Evolutionary conservation across 1,284 basidiomycete species (phyloP), one percentile per base, ranked within the genome.

Genomic region (Austroboletus novae-zelandiae): DNA sequence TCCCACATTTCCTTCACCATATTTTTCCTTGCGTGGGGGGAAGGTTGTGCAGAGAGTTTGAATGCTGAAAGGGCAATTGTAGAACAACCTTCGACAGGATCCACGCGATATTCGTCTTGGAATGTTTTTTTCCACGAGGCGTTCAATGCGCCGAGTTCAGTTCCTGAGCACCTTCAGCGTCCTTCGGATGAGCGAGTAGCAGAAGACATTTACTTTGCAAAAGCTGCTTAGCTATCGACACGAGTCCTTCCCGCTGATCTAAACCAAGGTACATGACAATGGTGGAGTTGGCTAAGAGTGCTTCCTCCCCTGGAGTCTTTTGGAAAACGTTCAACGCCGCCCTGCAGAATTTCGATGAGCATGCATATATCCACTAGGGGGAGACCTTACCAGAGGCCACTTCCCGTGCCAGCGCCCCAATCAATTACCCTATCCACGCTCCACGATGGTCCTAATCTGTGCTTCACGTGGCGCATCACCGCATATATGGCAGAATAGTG

Each of bases 1-100:
- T 90, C 78, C 94, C 94, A 97, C 78, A 96, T 89, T 59, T 91
- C 82, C 59, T 86, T 83, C 8, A 95, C 77, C 40, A 92, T 68
- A 5, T 77, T 73, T 67, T 84, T 86, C 43, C 89, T 81, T 6
- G 83, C 78, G 9, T 80, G 59, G 39, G 81, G 69, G 10, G 77
- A 85, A 3, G 83, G 74, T 14, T 94, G 73, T 8, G 88, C 81
- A 14, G 89, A 86, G 1, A 99, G 74, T 60, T 86, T 77, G 71
- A 96, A 98, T 0, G 95, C 89, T 18, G 91, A 92, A 31, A 99
- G 66, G 1, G 89, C 91, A 34, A 98, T 66, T 7, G 84, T 81
- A 36, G 80, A 72, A 14, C 69, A 64, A 6, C 79, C 80, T 25
- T 71, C 56, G 5, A 52, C 31, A 40, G 63, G 61, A 34, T 60